Base-by-base conservation (phyloP, 768 basidiomycete species). In the Leucosporidium scottii region DNA sequence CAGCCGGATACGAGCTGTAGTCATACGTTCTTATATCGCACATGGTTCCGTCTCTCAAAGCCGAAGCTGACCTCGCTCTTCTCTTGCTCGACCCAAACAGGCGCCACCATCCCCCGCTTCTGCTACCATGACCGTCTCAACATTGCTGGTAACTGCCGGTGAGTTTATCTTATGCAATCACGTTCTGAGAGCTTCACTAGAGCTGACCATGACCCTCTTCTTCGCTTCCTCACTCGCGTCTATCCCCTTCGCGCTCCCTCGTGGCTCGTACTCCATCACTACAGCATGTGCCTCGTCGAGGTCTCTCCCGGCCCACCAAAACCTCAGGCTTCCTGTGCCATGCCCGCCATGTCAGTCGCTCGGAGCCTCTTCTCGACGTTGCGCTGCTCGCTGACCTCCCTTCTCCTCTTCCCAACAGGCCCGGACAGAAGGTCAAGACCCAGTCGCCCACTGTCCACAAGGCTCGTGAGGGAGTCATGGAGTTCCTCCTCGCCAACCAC, bases 111-210 rank as follows among this genome's bases (percentile, higher is more conserved):
- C n/a, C 77, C 77, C 5, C 57, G 77, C 1, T 77, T 77, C 73
- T 75, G 76, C 67, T 76, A 75, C 60, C 74, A 75, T 31, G 75
- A 47, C 62, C 89, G 93, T 75, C 85, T 97, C 30, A 92, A 93
- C 59, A 93, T 98, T 76, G 94, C 94, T 74, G 94, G 94, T 61
- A 97, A 98, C 78, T 97, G 94, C 81, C 89, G 90, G 90, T 90
- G 72, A 79, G 87, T 79, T 18, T 27, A 21, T 7, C 20, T 6
- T 23, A 8, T 39, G n/a, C 34, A 18, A n/a, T 18, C 4, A 10
- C 3, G n/a, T 4, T 10, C 34, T 4, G 12, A 58, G 21, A 8
- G 3, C 1, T 20, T 4, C 54, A 31, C 23, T 4, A 23, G 7
- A 58, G 57, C 58, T 59, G 58, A 59, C 58, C 23, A 27, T 5